Evolutionary conservation across 805 yeast genomes (phyloP), one percentile per base, ranked within the genome.

Genomic region (Saccharomyces kudriavzevii): DNA sequence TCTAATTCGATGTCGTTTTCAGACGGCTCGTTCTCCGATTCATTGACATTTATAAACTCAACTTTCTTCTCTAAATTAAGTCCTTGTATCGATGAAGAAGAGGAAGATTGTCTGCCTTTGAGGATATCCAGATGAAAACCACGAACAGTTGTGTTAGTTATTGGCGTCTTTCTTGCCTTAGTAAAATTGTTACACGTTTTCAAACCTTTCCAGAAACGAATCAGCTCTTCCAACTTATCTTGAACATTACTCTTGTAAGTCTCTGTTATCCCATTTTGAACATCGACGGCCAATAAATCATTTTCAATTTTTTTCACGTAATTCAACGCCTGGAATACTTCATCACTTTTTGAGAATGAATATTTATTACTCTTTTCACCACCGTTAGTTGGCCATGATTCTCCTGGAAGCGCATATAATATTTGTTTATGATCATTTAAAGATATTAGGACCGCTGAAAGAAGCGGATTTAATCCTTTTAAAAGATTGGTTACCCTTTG

Each of bases 21-120:
- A 28, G 50, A 49, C n/a, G 50, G 51, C 3, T 35, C 43, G 11
- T 35, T 35, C 20, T 58, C 63, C 6, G 58, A 47, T 25, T 58
- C 65, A 22, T 52, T 59, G 2, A 58, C 58, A 24, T 52, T 49
- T 6, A 49, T 56, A 50, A 62, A 54, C 17, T 56, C 56, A n/a
- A 60, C 54, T 25, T 53, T 45, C 13, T 46, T 54, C 14, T 31
- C 28, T 5, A 54, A 51, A 17, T 47, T 6, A 27, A 27, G 29
- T 3, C 20, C 22, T 8, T 22, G 20, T 14, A 27, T 31, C 9
- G 43, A 6, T 17, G 22, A 35, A 17, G 43, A 17, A 17, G 10
- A 17, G 4, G 24, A 6, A 2, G 43, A 35, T 11, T 35, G n/a
- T 17, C 43, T 35, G 13, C 43, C 43, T 17, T 35, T 35, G 43